These are phyloP conservation scores for Drosera spatulata DNA, from an alignment of 179 eudicot species.

Conservation along the genomic window DNA sequence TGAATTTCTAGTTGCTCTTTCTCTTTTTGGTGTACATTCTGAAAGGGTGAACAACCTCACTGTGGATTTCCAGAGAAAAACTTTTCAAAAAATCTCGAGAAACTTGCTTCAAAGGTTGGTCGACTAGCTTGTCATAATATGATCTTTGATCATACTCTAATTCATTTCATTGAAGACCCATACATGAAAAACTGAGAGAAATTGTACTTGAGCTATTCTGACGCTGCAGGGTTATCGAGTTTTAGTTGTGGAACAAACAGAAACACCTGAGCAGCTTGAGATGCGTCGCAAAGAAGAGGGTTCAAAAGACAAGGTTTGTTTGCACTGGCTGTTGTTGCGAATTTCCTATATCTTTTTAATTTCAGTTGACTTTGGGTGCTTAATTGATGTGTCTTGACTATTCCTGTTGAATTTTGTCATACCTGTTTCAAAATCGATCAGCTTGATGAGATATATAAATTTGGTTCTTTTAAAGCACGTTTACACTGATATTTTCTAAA, in stretches of 20 bases:
- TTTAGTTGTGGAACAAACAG: slow-evolving; percentile 97
- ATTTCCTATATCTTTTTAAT: not conserved
- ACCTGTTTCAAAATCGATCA: too few relatives aligned
- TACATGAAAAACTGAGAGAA: not conserved
- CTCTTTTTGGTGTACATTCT: not conserved
- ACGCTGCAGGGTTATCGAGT: slow-evolving; percentile 81
- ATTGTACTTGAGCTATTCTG: slow-evolving; percentile 7
- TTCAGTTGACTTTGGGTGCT: not conserved
- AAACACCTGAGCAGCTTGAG: slow-evolving; percentile 94
- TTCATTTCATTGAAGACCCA: slow-evolving; percentile 2
- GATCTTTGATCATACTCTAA: not conserved
- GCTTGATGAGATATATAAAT: too few relatives aligned
- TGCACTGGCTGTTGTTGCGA: not conserved
- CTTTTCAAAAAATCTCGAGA: slow-evolving; percentile 70
- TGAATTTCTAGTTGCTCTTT: not conserved
- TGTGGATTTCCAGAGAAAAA: slow-evolving; percentile 98
- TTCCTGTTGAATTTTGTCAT: too few relatives aligned
- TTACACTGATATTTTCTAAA: too few relatives aligned
- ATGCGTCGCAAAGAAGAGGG: slow-evolving; percentile 74
- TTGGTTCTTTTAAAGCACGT: too few relatives aligned
- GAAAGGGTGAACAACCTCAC: slow-evolving; percentile 96
- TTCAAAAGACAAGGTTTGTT: slow-evolving; percentile 81
- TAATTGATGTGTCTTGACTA: not conserved
- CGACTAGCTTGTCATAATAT: slow-evolving; percentile 2
- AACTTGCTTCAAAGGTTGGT: slow-evolving; percentile 83